Base-by-base conservation (phyloP, 192 early-diverging fungal genomes). In the Gryganskiella cystojenkinii region DNA sequence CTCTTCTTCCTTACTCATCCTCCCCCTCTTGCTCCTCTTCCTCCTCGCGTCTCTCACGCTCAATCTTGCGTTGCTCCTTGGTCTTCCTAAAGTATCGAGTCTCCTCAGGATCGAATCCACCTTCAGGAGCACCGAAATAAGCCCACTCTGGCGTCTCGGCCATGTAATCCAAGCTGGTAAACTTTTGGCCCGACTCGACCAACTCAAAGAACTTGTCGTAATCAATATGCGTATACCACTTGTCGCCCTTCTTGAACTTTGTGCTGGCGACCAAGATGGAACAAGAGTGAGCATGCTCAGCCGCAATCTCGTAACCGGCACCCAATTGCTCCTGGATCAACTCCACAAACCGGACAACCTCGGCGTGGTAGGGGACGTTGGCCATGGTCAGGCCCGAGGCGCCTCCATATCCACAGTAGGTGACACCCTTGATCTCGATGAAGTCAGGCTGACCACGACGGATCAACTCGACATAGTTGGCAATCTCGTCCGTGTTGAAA, bases 401-500 rank as follows among this genome's bases (percentile, higher is more conserved):
- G n/a, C 88, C 90, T 54, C 88, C 84, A 46, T 89, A 90, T 30
- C 90, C 90, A 70, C 92, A 92, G 70, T 88, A 93, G 7, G 92
- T 93, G 10, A 93, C 90, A 22, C 92, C 92, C 70, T 93, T 93
- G 31, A 93, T 84, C 59, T 93, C 92, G 51, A 93, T 89, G 62
- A 93, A 91, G 25, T 87, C 87, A 8, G 92, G 92, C 45, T 82
- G 82, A 30, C 90, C 92, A 40, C 85, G 82, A 49, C 73, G 74
- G 34, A 93, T 84, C 13, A 92, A 70, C 25, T 88, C 84, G 0
- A 85, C 88, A 71, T 93, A 93, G 64, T 89, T 85, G 62, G 80
- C 80, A 59, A 93, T 70, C 34, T 91, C 90, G 15, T 82, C 83
- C 27, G 88, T 90, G 62, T 93, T 93, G 52, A 86, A 89, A 37